Base-by-base conservation (phyloP, 1,284 basidiomycete species). In the Hypsizygus ulmarius region DNA sequence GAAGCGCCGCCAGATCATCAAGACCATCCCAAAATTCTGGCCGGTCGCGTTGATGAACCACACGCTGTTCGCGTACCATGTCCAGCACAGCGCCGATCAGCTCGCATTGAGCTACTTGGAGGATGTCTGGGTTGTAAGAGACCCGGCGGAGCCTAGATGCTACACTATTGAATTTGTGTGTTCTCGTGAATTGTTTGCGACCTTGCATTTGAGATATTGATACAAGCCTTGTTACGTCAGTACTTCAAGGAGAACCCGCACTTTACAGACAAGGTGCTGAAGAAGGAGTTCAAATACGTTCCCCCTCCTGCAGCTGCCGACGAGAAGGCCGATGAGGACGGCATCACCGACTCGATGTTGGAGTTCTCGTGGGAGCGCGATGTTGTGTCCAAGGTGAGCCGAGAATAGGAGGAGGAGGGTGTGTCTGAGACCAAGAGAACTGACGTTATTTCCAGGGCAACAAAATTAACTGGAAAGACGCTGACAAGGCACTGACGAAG, bases 201-300 rank as follows among this genome's bases (percentile, higher is more conserved):
- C n/a, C 10, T 10, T 21, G 35, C 14, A 39, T 12, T n/a, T 48
- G 30, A 25, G 16, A 37, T 18, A 25, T 35, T 5, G 5, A 45
- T 42, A 29, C 25, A 47, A 36, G 32, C 36, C 14, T 12, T 8
- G 3, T 14, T 33, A 30, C 14, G 25, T 7, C 49, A 91, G 88
- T 62, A 87, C 62, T 92, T 91, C 74, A 88, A 86, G 64, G 77
- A 88, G 61, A 92, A 92, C 70, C 86, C 87, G 15, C 88, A 80
- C 69, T 92, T 92, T 69, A 71, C 71, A 16, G 81, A 92, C 66
- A 70, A 71, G 42, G 77, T 90, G 32, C 66, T 92, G 60, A 87
- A 79, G 64, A 92, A 92, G 70, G 84, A 83, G 64, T 92, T 81
- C 74, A 85, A 82, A 64, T 87, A 81, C 62, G 64, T 78, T 14